Evolutionary conservation across 257 asterid genomes (phyloP).

Genomic region (Lavandula angustifolia): DNA sequence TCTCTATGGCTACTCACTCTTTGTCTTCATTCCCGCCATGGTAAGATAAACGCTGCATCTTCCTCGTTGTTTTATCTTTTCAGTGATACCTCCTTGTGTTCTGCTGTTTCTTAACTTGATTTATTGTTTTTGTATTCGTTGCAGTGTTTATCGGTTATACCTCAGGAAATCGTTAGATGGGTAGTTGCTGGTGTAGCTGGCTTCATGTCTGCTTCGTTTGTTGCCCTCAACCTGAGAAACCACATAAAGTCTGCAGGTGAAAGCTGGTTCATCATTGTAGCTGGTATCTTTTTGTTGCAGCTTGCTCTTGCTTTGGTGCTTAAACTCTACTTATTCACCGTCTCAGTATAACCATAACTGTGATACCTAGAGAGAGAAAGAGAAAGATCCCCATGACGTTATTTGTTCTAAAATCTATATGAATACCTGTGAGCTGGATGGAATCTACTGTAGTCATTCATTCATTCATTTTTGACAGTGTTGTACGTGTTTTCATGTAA

Average conservation of each 20-base stretch:
- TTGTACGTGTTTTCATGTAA: constrained; percentile 31
- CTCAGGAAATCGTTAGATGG: constrained; percentile 88
- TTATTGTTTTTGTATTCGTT: constrained; percentile 24
- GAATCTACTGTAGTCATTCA: constrained; percentile 44
- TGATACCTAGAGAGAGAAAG: constrained; percentile 18
- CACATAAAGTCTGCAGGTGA: constrained; percentile 95
- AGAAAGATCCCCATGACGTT: constrained; percentile 20
- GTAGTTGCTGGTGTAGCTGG: constrained; percentile 91
- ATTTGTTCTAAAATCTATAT: constrained; percentile 20
- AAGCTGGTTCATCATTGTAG: constrained; percentile 88
- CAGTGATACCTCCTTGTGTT: not conserved
- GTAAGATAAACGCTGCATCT: constrained; percentile 48
- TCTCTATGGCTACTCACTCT: constrained; percentile 93
- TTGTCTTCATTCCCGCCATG: constrained; percentile 94
- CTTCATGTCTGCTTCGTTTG: constrained; percentile 89
- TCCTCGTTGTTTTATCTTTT: constrained; percentile 16
- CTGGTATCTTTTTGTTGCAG: constrained; percentile 89
- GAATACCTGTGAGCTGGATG: constrained; percentile 26
- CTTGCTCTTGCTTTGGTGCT: constrained; percentile 91
- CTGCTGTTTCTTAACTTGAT: not conserved
- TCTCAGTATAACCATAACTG: constrained; percentile 44
- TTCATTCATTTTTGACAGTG: constrained; percentile 51
- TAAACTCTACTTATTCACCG: constrained; percentile 76
- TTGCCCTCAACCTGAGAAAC: constrained; percentile 81
- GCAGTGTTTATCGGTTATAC: constrained; percentile 92